phyloP scores from a whole-genome alignment of 2,329 filamentous ascomycete species.

The Cordyceps javanica region DNA sequence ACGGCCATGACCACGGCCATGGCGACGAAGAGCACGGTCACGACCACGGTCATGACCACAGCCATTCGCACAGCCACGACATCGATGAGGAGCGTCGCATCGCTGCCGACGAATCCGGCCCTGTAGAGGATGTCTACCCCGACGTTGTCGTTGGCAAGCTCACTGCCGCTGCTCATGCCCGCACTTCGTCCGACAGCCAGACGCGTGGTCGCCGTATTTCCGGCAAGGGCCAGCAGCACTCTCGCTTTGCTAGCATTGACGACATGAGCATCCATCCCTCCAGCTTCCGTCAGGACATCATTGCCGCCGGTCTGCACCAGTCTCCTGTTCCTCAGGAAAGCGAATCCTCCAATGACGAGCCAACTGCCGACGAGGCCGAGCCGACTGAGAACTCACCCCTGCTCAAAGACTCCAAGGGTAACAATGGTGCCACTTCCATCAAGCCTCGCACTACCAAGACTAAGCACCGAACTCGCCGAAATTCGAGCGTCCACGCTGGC shows the following conservation, averaged over 20 bases:
- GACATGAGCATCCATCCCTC: conserved; percentile 83
- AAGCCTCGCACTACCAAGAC: conserved; percentile 18
- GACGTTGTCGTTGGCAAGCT: conserved; percentile 53
- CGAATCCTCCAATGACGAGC: conserved; percentile 39
- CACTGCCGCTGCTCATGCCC: conserved; percentile 22
- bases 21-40: conserved; percentile 27
- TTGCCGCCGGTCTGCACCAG: conserved; percentile 63
- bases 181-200: conserved; percentile 22
- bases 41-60: conserved; percentile 23
- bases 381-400: conserved; percentile 42
- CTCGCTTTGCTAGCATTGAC: conserved; percentile 58
- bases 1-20: conserved; percentile 52
- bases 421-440: conserved; percentile 21
- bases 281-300: conserved; percentile 87
- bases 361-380: conserved; percentile 35
- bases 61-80: conserved; percentile 28
- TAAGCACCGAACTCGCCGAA: conserved; percentile 30
- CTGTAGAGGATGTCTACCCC: conserved; percentile 56
- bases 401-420: conserved; percentile 34
- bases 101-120: conserved; percentile 51
- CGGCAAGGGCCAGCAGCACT: conserved; percentile 41
- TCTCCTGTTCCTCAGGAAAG: conserved; percentile 45
- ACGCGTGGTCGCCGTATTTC: conserved; percentile 39
- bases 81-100: conserved; percentile 48
- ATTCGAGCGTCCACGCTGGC: conserved; percentile 55